Percentiles rank a stretch among this genome's conserved stretches.
Conservation (phyloP, 192 early-diverging fungal genomes). For the Mortierella claussenii region DNA sequence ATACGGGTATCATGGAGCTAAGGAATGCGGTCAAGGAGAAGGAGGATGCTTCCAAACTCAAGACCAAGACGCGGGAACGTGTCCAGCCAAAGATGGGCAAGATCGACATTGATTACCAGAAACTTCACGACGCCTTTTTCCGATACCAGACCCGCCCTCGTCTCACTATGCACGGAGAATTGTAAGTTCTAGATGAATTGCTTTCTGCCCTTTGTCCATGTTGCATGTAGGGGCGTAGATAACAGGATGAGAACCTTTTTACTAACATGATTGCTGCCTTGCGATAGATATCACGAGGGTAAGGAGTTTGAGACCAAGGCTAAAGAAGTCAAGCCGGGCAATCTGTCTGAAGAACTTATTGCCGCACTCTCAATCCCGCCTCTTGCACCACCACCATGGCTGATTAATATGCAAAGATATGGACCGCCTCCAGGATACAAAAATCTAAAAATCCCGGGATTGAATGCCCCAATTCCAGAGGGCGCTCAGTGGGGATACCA, state of each 20-base stretch:
- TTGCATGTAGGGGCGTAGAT: no score
- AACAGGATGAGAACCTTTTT: no score
- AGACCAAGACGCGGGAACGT: constrained; percentile 86
- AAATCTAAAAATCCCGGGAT: constrained; percentile 87
- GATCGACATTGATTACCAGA: constrained; percentile 97
- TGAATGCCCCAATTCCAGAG: constrained; percentile 96
- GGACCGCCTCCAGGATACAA: constrained; percentile 97
- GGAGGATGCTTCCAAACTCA: constrained; percentile 82
- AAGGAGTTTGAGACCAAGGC: constrained; percentile 94
- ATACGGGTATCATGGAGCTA: constrained; percentile 98
- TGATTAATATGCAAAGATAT: constrained; percentile 98
- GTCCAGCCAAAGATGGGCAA: constrained; percentile 96
- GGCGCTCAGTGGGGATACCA: constrained; percentile 99
- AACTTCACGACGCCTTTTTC: constrained; percentile 98
- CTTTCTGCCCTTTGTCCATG: no score
- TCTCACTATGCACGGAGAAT: constrained; percentile 79
- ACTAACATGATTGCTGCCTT: no score
- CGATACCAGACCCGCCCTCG: constrained; percentile 89
- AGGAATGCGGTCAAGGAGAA: constrained; percentile 89
- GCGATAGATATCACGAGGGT: constrained; percentile 89
- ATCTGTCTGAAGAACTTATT: constrained; percentile 86
- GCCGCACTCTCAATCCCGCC: constrained; percentile 91
- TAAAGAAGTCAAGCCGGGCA: constrained; percentile 89
- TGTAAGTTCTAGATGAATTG: constrained; percentile 64
- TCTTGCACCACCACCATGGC: constrained; percentile 94